Evolutionary conservation across 164 flowering plant species (phyloP).

Genomic region (Magnolia kwangsiensis): DNA sequence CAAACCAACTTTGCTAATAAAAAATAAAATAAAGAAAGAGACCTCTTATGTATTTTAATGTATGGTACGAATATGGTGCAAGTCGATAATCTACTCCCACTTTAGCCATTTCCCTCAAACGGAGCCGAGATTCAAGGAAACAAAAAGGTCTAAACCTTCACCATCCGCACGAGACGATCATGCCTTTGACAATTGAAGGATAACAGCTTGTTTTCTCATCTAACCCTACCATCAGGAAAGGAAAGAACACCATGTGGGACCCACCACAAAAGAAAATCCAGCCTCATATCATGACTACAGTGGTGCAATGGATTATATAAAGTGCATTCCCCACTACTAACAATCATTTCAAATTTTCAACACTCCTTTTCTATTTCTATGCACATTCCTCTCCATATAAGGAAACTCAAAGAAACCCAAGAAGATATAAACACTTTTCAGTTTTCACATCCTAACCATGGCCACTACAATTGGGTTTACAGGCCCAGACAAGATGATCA

Average conservation of each 20-base stretch:
- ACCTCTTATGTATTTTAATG: not conserved
- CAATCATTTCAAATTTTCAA: conserved; percentile 39
- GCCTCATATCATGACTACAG: conserved; percentile 15
- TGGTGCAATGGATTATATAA: conserved; percentile 18
- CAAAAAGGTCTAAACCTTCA: not conserved
- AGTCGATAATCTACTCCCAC: not conserved
- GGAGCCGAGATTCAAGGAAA: not conserved
- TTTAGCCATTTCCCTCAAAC: no score
- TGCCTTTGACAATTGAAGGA: not conserved
- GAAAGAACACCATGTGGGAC: conserved; percentile 21
- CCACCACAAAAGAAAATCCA: conserved; percentile 15
- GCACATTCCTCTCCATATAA: conserved; percentile 3
- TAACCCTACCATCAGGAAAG: conserved; percentile 14
- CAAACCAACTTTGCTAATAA: not conserved
- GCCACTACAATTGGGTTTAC: conserved; percentile 23
- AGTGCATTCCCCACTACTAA: conserved; percentile 33
- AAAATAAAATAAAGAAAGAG: not conserved
- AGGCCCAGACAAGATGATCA: conserved; percentile 25
- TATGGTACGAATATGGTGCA: not conserved
- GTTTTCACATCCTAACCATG: not conserved
- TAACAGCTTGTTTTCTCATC: conserved; percentile 2
- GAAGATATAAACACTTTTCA: not conserved
- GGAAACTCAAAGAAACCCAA: not conserved
- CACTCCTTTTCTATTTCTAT: not conserved
- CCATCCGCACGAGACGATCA: not conserved